Evolutionary conservation across 371 early-diverging fungal genomes (phyloP), one percentile per base, ranked within the genome.

Genomic region (Zopfochytrium polystomum): DNA sequence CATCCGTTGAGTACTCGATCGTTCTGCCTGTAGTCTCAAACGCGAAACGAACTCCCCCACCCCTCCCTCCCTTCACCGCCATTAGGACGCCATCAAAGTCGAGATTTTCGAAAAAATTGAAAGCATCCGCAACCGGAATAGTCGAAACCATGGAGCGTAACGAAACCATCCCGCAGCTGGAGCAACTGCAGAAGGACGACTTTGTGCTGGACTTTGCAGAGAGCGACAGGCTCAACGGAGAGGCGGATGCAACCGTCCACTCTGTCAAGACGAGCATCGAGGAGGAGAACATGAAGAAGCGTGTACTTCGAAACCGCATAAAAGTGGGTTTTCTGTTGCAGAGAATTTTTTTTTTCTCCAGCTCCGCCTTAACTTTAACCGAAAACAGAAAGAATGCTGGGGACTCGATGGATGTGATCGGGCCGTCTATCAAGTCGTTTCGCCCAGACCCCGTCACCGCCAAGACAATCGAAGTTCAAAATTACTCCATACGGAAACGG

Each of bases 391-490:
- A 25, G 78, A 80, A 63, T 79, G 73, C 53, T 82, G 83, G 83
- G 77, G 83, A 82, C 57, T 75, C 78, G 5, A 79, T 80, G 78
- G 73, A 68, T 35, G 72, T 73, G 3, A 58, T 72, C 35, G 83
- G 83, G 1, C 75, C 77, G 33, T 52, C 68, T 1, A 52, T 82
- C 35, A 74, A 71, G 50, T 73, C 74, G 2, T 79, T 82, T 58
- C 55, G 63, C 42, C 38, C 54, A 1, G 73, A 76, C 38, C 68
- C 71, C 9, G 52, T 71, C 13, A 75, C 79, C 0, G 59, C 52
- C 1, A 50, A 53, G 18, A 53, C 55, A 0, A 61, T 73, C 18
- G 72, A 72, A 29, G 68, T 76, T 0, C 48, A 67, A 4, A 79
- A 80, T 58, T 79, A 66, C 51, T 74, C 80, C 5, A 66, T 76